Percentiles rank a stretch among this genome's conserved stretches.
phyloP scores from a whole-genome alignment of 2,329 filamentous ascomycete species.

The Aspergillus quadricinctus region DNA sequence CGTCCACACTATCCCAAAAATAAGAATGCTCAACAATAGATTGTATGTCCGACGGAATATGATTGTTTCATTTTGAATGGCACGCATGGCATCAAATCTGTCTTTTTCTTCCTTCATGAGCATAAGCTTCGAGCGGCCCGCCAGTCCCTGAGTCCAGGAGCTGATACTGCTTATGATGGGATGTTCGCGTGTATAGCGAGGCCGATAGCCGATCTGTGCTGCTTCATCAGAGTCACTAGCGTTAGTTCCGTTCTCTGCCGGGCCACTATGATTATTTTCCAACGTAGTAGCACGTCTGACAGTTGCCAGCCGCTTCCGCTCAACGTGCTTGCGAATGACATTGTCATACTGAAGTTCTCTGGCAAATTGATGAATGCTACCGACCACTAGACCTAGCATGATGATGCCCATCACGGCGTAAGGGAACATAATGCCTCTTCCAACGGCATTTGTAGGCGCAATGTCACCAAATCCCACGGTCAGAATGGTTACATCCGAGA shows the following conservation, averaged over 20 bases:
- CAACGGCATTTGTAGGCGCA: slow-evolving; percentile 52
- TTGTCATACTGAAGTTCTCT: slow-evolving; percentile 58
- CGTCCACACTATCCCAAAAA: slow-evolving; percentile 74
- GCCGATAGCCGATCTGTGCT: slow-evolving; percentile 4
- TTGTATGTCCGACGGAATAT: slow-evolving; percentile 69
- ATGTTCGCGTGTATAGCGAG: slow-evolving; percentile 4
- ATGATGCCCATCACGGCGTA: slow-evolving; percentile 81
- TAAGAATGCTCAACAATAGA: slow-evolving; percentile 61
- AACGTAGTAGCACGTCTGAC: slow-evolving; percentile 50
- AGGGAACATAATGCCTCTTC: slow-evolving; percentile 71
- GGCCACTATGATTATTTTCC: slow-evolving; percentile 16
- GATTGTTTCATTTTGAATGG: slow-evolving; percentile 65
- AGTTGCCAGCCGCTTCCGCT: slow-evolving; percentile 51
- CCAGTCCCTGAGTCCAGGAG: slow-evolving; percentile 11
- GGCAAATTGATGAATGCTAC: slow-evolving; percentile 68
- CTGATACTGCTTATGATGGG: slow-evolving; percentile 22
- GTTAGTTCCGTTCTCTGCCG: slow-evolving; percentile 12
- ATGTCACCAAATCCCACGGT: slow-evolving; percentile 62
- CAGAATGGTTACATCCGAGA: slow-evolving; percentile 66
- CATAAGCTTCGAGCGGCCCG: slow-evolving; percentile 44
- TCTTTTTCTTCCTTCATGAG: slow-evolving; percentile 61
- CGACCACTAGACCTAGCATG: slow-evolving; percentile 77
- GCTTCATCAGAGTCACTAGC: slow-evolving; percentile 5
- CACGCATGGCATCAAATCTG: slow-evolving; percentile 76
- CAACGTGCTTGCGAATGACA: slow-evolving; percentile 56